phyloP scores from a whole-genome alignment of 1,284 basidiomycete genomes.

The Microbotryum intermedium region DNA sequence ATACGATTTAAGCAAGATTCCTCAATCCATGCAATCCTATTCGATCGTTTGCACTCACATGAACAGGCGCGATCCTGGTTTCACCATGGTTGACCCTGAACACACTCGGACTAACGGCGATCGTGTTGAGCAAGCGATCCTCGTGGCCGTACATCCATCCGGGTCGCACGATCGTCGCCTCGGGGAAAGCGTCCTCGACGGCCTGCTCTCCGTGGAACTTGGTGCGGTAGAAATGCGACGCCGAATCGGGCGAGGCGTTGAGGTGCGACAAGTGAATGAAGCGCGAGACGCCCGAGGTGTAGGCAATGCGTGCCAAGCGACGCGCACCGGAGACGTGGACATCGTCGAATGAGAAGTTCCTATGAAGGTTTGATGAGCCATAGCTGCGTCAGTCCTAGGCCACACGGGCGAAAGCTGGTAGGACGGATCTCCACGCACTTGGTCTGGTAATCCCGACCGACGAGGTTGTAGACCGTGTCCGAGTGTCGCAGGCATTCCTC shows the following conservation, averaged over 20 bases:
- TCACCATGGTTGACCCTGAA: conserved; percentile 85
- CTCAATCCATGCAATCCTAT: not conserved
- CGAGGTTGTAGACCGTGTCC: conserved; percentile 92
- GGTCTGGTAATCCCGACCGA: conserved; percentile 83
- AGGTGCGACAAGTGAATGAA: conserved; percentile 94
- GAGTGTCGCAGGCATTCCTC: conserved; percentile 91
- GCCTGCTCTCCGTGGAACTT: conserved; percentile 86
- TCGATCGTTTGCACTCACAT: conserved; percentile 51
- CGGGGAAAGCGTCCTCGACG: conserved; percentile 75
- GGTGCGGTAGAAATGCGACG: conserved; percentile 75
- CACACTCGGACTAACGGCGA: conserved; percentile 87
- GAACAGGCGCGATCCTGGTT: conserved; percentile 81
- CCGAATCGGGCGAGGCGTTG: conserved; percentile 72
- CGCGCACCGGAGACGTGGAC: conserved; percentile 64
- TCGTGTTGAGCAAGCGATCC: conserved; percentile 88
- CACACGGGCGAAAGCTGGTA: conserved; percentile 11
- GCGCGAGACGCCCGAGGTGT: conserved; percentile 67
- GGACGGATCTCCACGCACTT: conserved; percentile 49
- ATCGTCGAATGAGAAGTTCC: conserved; percentile 72
- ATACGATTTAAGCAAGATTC: not conserved
- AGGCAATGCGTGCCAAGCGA: conserved; percentile 67
- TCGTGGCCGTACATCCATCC: conserved; percentile 82
- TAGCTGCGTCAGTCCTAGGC: not conserved
- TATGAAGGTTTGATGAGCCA: conserved; percentile 37
- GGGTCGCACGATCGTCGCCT: conserved; percentile 84